Evolutionary conservation across 768 basidiomycete genomes (phyloP), one percentile per base, ranked within the genome.

Genomic region (Gymnopilus junonius): DNA sequence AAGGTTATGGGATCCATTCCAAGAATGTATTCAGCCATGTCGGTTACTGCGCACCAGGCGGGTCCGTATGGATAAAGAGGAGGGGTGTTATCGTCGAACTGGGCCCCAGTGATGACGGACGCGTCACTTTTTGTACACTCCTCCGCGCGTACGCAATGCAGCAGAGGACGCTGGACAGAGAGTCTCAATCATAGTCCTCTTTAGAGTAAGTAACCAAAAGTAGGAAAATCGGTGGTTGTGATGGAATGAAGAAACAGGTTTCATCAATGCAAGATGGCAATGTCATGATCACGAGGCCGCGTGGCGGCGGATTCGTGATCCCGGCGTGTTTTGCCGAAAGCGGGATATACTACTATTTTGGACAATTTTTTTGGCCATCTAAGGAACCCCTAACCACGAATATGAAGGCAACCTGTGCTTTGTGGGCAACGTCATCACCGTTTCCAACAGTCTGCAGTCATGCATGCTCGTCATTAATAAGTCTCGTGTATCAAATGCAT

Each of bases 1-100:
- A 65, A 63, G 17, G 37, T 63, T 8, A 68, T 37, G 4, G 61
- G 64, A 34, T 68, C 64, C 67, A 68, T 63, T 14, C 67, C 67
- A 8, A 65, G 46, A 7, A 68, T 46, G 6, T 39, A 46, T 15
- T 31, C 17, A n/a, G 45, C 32, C 54, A 57, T 62, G 21, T 23
- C 21, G 10, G 14, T 17, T 42, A 8, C n/a, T 42, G 40, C 15
- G 40, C 40, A 42, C 40, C 40, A 42, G 40, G 40, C 40, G 15
- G 8, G 3, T 42, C 40, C 21, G 40, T 20, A 20, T 42, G 21
- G 40, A 42, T 20, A 10, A 42, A 7, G 7, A n/a, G 15, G 40
- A 7, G 40, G 8, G 21, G 40, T 8, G 40, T n/a, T n/a, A 20
- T 15, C n/a, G 40, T 42, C 21, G 15, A 20, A 42, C 21, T 20